phyloP scores from a whole-genome alignment of 129 eudicot species.

The Artemisia argyi region DNA sequence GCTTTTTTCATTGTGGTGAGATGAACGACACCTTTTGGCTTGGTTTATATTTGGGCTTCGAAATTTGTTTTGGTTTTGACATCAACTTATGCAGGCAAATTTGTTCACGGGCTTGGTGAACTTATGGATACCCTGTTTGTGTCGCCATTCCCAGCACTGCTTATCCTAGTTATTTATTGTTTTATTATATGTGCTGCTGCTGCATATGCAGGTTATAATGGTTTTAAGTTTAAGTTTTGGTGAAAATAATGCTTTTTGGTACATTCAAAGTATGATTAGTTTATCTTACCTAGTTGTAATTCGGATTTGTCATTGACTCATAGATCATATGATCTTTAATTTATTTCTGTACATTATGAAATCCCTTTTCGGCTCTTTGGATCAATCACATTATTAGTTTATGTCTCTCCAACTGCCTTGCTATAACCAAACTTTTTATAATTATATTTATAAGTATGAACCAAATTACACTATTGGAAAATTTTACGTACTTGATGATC shows the following conservation, averaged over 20 bases:
- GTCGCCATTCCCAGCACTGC: conserved; percentile 42
- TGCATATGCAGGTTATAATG: conserved; percentile 55
- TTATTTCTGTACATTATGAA: background rate
- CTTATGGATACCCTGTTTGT: conserved; percentile 68
- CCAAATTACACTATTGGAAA: too few relatives aligned
- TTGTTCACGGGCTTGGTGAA: conserved; percentile 81
- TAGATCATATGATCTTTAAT: background rate
- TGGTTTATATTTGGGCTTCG: background rate
- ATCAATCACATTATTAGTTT: background rate
- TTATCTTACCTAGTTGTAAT: conserved; percentile 4
- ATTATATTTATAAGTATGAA: background rate
- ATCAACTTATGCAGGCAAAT: conserved; percentile 63
- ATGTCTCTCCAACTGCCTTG: background rate
- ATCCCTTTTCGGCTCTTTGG: background rate
- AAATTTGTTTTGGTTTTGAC: background rate
- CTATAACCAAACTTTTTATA: background rate
- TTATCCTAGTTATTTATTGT: conserved; percentile 51
- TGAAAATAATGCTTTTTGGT: conserved; percentile 15
- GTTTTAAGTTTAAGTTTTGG: conserved; percentile 76
- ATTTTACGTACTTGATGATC: too few relatives aligned
- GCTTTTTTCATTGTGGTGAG: conserved; percentile 78
- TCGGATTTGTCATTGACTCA: conserved; percentile 1
- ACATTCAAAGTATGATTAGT: background rate
- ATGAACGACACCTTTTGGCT: background rate
- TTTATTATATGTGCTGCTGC: conserved; percentile 44